Evolutionary conservation across 306 rosid genomes (phyloP), one percentile per base, ranked within the genome.

Genomic region (Spatholobus suberectus): DNA sequence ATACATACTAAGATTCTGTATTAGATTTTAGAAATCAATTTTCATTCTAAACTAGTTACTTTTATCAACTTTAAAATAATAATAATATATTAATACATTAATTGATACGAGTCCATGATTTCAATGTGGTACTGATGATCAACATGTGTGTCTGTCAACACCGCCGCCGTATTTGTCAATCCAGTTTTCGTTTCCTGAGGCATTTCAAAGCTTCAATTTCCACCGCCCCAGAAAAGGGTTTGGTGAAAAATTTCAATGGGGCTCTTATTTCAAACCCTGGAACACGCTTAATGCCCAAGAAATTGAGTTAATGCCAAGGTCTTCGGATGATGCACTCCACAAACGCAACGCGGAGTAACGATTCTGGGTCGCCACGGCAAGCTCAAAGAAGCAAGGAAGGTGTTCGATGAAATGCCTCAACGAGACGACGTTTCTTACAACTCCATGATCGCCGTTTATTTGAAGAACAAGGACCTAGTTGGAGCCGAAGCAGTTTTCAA

Each of bases 361-460:
- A 58, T 40, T 51, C 55, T 78, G 47, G 86, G 86, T 78, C 55
- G 59, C 38, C 75, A 6, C 0, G 86, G 81, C 40, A 82, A 79
- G 51, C 57, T 86, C 46, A 61, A 67, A 44, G 79, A 86, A 67
- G 89, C 89, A 27, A 82, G 69, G 75, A 86, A 86, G 35, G 12
- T 86, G 71, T 86, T 86, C 57, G 84, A 86, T 7, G 79, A 82
- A 86, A 86, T 86, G 86, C 62, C 78, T 61, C 75, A 67, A 8
- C 41, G 86, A 47, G 86, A 78, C 12, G 61, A 7, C 3, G 82
- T 82, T 86, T 82, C 89, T 44, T 74, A 82, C 70, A 82, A 86
- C 46, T 55, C 65, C 57, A 82, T 85, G 77, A 77, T 85, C 59
- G n/a, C 74, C 14, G 81, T 82, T 65, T 77, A 72, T 61, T 35